phyloP scores from a whole-genome alignment of 2,329 filamentous ascomycete genomes.

The Colletotrichum sp. region DNA sequence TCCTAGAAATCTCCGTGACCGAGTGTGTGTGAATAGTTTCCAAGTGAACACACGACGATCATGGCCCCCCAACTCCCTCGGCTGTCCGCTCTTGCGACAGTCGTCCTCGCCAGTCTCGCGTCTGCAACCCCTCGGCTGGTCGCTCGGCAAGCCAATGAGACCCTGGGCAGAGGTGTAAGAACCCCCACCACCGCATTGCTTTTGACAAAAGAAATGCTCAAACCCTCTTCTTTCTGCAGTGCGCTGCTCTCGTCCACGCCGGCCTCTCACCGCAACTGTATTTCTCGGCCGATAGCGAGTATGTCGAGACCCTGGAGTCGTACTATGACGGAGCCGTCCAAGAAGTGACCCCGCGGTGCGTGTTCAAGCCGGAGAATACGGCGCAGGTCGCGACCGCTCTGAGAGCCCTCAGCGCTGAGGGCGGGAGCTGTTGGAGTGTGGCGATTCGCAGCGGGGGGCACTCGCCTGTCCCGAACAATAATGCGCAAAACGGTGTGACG shows the following conservation, averaged over 20 bases:
- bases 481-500: constrained; percentile 25
- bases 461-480: constrained; percentile 33
- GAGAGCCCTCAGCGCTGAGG: not conserved
- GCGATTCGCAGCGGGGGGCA: constrained; percentile 46
- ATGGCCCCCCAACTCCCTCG: not conserved
- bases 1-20: not conserved
- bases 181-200: not conserved
- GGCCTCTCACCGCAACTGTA: not conserved
- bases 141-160: not conserved
- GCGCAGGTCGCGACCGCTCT: not conserved
- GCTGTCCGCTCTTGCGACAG: not conserved
- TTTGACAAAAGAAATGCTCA: not conserved
- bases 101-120: not conserved
- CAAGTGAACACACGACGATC: not conserved
- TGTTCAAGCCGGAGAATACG: not conserved
- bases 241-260: not conserved
- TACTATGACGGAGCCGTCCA: constrained; percentile 1
- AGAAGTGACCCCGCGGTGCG: not conserved
- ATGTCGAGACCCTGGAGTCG: not conserved
- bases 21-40: not conserved
- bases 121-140: not conserved
- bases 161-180: not conserved
- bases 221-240: not conserved
- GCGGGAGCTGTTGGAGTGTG: constrained; percentile 32
- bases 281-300: not conserved